phyloP scores from a whole-genome alignment of 148 eudicot genomes.

The Rhododendron vialii region DNA sequence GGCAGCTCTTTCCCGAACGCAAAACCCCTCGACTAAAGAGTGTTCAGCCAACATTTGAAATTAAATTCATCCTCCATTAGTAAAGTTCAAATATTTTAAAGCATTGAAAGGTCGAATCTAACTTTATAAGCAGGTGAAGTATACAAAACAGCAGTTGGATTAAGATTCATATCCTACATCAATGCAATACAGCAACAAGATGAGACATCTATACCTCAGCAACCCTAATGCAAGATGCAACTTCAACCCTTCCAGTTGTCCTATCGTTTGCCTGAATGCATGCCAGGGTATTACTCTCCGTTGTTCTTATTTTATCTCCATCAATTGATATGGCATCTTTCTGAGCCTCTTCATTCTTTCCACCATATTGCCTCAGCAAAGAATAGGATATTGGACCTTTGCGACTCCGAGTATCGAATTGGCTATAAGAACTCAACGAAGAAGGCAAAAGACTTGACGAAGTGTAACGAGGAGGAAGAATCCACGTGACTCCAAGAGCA shows the following conservation, averaged over 20 bases:
- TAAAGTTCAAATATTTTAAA: neutral
- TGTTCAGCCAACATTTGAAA: neutral
- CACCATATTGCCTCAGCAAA: slow-evolving; percentile 39
- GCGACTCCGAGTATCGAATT: slow-evolving; percentile 36
- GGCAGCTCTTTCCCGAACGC: neutral
- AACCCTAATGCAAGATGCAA: slow-evolving; percentile 82
- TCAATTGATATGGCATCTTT: slow-evolving; percentile 40
- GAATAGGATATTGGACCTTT: slow-evolving; percentile 59
- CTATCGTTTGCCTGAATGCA: slow-evolving; percentile 79
- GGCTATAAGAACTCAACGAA: slow-evolving; percentile 36
- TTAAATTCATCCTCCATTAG: neutral
- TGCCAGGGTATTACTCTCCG: slow-evolving; percentile 48
- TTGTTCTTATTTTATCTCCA: slow-evolving; percentile 62
- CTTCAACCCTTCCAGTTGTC: slow-evolving; percentile 61
- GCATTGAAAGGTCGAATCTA: neutral
- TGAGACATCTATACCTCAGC: slow-evolving; percentile 48
- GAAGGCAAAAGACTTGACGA: slow-evolving; percentile 64
- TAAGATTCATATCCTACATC: neutral
- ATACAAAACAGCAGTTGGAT: neutral
- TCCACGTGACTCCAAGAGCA: slow-evolving; percentile 89
- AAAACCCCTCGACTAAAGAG: neutral
- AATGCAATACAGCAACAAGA: slow-evolving; percentile 2
- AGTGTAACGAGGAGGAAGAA: slow-evolving; percentile 83
- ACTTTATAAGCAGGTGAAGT: neutral
- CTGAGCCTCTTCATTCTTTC: slow-evolving; percentile 34